phyloP scores from a whole-genome alignment of 2,329 filamentous ascomycete genomes.

The Neopestalotiopsis rosae region DNA sequence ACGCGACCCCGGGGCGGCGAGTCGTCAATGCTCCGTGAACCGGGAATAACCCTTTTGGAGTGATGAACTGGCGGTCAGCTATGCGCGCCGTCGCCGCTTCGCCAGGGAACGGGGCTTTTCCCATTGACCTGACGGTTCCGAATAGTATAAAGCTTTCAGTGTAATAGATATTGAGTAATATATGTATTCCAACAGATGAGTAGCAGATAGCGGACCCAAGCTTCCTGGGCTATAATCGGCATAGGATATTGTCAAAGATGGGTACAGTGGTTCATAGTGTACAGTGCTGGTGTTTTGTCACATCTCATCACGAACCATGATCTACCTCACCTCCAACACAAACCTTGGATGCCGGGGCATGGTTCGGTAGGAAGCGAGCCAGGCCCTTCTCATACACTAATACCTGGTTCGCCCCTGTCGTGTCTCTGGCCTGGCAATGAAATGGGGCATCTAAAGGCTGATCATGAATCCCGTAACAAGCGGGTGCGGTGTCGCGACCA shows the following conservation, averaged over 20 bases:
- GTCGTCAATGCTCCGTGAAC: conserved; percentile 31
- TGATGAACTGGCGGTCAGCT: conserved; percentile 58
- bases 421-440: background rate
- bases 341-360: conserved; percentile 2
- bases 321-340: conserved; percentile 29
- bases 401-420: background rate
- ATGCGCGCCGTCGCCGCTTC: conserved; percentile 29
- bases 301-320: conserved; percentile 45
- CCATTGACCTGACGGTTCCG: conserved; percentile 6
- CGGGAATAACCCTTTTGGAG: conserved; percentile 33
- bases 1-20: background rate
- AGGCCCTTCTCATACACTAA: conserved; percentile 1
- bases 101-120: conserved; percentile 26
- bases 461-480: background rate
- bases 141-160: background rate
- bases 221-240: too few species aligned
- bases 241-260: too few species aligned
- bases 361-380: background rate
- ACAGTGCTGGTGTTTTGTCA: conserved; percentile 34
- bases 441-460: background rate
- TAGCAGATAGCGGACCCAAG: too few species aligned
- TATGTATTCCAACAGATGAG: too few species aligned
- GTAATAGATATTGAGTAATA: too few species aligned
- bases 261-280: conserved; percentile 16
- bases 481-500: background rate